These are phyloP conservation scores for Termitomyces sp. DNA, from an alignment of 768 basidiomycete genomes.

Conservation along the genomic window DNA sequence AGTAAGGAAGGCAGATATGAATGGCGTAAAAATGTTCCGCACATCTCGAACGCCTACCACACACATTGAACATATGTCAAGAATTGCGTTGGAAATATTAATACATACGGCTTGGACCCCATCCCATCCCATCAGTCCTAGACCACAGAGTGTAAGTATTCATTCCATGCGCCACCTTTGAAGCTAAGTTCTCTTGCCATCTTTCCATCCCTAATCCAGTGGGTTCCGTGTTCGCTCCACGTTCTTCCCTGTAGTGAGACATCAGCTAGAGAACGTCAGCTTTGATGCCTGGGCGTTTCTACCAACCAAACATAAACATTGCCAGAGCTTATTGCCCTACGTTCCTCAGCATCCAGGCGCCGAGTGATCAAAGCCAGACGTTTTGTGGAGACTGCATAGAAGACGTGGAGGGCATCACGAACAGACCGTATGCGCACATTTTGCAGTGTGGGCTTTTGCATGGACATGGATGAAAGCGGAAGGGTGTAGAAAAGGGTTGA, in stretches of 20 bases:
- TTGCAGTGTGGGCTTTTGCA: slow-evolving; percentile 76
- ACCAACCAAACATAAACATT: slow-evolving; percentile 77
- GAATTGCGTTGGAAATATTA: slow-evolving; percentile 18
- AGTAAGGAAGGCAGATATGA: slow-evolving; percentile 15
- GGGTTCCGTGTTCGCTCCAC: slow-evolving; percentile 76
- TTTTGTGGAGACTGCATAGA: slow-evolving; percentile 70
- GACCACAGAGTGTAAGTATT: slow-evolving; percentile 9
- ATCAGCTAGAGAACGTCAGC: slow-evolving; percentile 1
- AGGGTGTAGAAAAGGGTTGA: slow-evolving; percentile 19
- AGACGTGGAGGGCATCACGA: slow-evolving; percentile 78
- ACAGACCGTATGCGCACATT: slow-evolving; percentile 78
- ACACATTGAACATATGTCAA: slow-evolving; percentile 9
- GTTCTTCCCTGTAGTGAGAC: slow-evolving; percentile 59
- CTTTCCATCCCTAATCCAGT: slow-evolving; percentile 86
- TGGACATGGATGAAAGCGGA: slow-evolving; percentile 28
- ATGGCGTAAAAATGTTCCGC: slow-evolving; percentile 27
- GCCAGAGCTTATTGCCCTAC: slow-evolving; percentile 67
- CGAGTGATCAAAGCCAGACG: slow-evolving; percentile 74
- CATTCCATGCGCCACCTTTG: slow-evolving; percentile 7
- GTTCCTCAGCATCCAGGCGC: slow-evolving; percentile 80
- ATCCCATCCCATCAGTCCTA: slow-evolving; percentile 68
- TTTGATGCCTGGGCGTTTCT: neutral
- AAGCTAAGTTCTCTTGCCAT: slow-evolving; percentile 42
- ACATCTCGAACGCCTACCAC: slow-evolving; percentile 51
- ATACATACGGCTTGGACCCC: slow-evolving; percentile 80